Conservation (phyloP, 2,329 filamentous ascomycete species). For the Penicillium nordicum region DNA sequence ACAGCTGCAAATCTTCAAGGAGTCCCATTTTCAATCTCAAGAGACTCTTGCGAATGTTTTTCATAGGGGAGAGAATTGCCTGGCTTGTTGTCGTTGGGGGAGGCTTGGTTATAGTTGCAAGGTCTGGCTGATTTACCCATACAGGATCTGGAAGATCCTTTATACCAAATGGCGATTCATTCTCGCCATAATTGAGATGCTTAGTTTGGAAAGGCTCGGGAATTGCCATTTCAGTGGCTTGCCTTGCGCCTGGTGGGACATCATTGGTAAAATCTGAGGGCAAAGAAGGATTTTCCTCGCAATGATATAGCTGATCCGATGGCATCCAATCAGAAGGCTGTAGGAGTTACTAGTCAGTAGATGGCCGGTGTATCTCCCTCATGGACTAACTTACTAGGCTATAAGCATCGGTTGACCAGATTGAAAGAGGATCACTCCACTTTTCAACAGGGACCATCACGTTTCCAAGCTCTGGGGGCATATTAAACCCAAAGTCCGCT, state of each 20-base stretch:
- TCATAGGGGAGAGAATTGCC: neutral
- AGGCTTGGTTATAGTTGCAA: neutral
- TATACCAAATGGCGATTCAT: neutral
- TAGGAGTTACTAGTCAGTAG: neutral
- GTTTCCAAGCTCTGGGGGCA: neutral
- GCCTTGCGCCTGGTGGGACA: neutral
- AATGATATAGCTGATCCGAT: neutral
- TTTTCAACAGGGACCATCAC: neutral
- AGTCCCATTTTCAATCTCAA: slow-evolving; percentile 13
- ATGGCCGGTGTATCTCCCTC: no score
- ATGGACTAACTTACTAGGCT: neutral
- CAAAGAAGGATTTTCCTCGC: neutral
- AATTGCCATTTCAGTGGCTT: neutral
- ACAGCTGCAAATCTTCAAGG: slow-evolving; percentile 14
- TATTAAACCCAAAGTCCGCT: neutral
- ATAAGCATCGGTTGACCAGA: neutral
- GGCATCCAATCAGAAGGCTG: neutral
- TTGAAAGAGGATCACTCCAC: neutral
- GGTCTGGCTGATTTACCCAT: neutral
- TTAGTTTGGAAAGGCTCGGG: neutral
- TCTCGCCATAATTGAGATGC: neutral
- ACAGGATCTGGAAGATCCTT: neutral
- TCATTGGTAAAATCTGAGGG: neutral
- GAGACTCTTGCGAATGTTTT: slow-evolving; percentile 5
- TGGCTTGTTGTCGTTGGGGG: neutral